Evolutionary conservation across 2,329 filamentous ascomycete genomes (phyloP).

Genomic region (Fusarium sp.): DNA sequence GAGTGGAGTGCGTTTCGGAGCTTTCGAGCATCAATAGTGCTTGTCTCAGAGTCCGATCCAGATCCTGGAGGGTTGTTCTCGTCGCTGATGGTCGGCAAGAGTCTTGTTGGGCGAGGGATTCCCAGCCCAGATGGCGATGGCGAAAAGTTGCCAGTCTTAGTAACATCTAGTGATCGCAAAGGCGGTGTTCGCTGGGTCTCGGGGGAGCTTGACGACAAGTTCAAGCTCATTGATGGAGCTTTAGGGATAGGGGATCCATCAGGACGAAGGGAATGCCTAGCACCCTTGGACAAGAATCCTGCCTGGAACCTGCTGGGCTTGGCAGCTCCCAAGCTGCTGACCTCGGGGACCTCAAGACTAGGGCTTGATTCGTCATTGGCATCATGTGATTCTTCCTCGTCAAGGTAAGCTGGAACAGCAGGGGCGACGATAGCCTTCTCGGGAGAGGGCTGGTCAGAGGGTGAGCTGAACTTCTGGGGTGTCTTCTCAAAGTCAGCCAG

Average conservation of each 20-base stretch:
- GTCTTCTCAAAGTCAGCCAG: constrained; percentile 93
- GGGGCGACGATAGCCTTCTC: constrained; percentile 49
- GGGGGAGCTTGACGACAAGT: constrained; percentile 60
- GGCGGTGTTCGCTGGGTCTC: constrained; percentile 51
- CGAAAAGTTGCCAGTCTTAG: constrained; percentile 62
- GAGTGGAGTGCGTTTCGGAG: constrained; percentile 65
- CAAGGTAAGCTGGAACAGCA: constrained; percentile 31
- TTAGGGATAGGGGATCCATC: constrained; percentile 71
- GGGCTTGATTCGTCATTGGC: constrained; percentile 64
- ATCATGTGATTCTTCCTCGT: constrained; percentile 24
- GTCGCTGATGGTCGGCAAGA: constrained; percentile 54
- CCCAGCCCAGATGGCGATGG: constrained; percentile 52
- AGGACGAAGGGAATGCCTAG: constrained; percentile 51
- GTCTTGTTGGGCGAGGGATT: constrained; percentile 47
- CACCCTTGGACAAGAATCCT: constrained; percentile 78
- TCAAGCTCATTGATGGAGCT: constrained; percentile 66
- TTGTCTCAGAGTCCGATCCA: constrained; percentile 62
- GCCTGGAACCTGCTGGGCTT: constrained; percentile 86
- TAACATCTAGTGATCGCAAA: constrained; percentile 61
- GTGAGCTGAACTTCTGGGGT: constrained; percentile 73
- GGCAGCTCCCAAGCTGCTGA: constrained; percentile 42
- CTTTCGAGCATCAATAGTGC: constrained; percentile 63
- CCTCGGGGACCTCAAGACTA: constrained; percentile 66
- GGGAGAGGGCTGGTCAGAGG: constrained; percentile 57
- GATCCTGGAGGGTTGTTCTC: constrained; percentile 64